Evolutionary conservation across 1,139 yeast genomes (phyloP), one percentile per base, ranked within the genome.

Genomic region (Geotrichum siamense): DNA sequence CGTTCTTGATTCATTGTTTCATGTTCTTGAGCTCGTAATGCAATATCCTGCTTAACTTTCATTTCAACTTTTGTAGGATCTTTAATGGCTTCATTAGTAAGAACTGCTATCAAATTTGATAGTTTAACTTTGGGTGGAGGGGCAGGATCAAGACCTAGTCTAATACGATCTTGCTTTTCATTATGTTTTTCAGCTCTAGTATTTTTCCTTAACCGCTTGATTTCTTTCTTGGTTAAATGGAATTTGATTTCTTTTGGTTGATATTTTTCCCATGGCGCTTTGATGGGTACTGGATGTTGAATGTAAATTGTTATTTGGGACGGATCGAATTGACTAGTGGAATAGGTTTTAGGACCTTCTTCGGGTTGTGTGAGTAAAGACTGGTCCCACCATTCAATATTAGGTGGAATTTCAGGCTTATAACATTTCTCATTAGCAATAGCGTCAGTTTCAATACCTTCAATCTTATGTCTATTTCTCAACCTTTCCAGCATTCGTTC

Each of bases 1-100:
- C 97, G 68, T 2, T 68, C 74, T 43, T 72, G 72, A 59, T 91
- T 91, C 26, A 63, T 72, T 30, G 65, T 65, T 51, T 75, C 69
- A 62, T 91, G 99, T 38, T 67, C 65, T n/a, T 65, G 54, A 26
- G 67, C 66, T 22, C 99, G 69, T 37, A 75, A 74, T 33, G 73
- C 78, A 8, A 86, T 82, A 51, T 89, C 93, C 32, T 68, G 63
- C 39, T 76, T 69, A 0, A 93, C 96, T 45, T 71, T 64, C 60
- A 71, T 70, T 57, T 91, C 98, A 53, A 89, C 80, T 3, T 78
- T 77, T 0, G 98, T 91, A 0, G 98, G 98, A 57, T 91, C 95
- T 50, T 74, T 72, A 38, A 87, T 81, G n/a, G 93, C 85, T 50
- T 84, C 94, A 56, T 85, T 80, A 2, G 96, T 84, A 39, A 82